Conservation (phyloP, 805 yeast genomes). For the Metschnikowia kunwiensis region DNA sequence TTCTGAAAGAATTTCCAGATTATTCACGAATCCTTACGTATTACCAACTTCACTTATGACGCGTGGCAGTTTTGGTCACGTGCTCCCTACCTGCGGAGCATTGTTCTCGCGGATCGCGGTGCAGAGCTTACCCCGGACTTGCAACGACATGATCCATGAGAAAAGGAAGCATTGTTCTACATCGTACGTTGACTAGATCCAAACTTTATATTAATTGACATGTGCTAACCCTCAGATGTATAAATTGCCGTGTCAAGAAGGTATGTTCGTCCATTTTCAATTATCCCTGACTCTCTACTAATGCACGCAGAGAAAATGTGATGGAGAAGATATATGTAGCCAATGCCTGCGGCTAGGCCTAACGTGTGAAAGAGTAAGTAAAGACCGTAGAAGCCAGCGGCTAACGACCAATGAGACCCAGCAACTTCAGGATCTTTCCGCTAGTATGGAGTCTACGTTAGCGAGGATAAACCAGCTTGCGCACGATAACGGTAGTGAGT, state of each 20-base stretch:
- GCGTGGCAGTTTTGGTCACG: neutral
- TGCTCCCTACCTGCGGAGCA: neutral
- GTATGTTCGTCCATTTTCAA: conserved; percentile 11
- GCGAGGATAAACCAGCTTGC: conserved; percentile 9
- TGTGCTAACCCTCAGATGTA: conserved; percentile 10
- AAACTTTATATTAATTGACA: neutral
- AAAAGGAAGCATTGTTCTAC: conserved; percentile 14
- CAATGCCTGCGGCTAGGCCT: conserved; percentile 11
- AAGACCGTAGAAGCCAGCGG: conserved; percentile 13
- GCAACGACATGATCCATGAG: neutral
- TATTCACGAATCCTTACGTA: neutral
- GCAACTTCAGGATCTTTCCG: conserved; percentile 8
- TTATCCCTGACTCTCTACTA: too few species aligned
- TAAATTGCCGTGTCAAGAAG: conserved; percentile 16
- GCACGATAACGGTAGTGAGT: conserved; percentile 1
- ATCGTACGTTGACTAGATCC: conserved; percentile 11
- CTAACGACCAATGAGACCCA: conserved; percentile 9
- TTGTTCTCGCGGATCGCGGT: too few species aligned
- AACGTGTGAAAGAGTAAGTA: conserved; percentile 11
- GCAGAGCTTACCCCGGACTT: conserved; percentile 2
- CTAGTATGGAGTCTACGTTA: conserved; percentile 10
- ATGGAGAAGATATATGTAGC: conserved; percentile 12
- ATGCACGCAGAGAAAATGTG: conserved; percentile 14
- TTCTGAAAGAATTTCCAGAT: too few species aligned
- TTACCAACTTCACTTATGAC: too few species aligned